Conservation (phyloP, 192 early-diverging fungal genomes). For the Coemansia reversa region DNA sequence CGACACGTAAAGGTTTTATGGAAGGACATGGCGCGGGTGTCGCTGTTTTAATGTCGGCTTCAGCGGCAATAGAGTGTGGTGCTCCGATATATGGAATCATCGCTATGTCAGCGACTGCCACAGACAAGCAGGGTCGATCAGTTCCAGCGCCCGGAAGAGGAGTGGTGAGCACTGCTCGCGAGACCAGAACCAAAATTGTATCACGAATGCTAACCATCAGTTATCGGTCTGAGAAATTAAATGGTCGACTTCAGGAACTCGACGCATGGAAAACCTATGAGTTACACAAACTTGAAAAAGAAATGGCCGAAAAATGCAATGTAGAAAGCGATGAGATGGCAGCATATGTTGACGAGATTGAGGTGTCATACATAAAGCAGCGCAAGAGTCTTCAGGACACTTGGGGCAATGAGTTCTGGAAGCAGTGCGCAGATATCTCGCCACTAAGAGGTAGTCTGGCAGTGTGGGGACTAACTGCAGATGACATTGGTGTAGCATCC, state of each 20-base stretch:
- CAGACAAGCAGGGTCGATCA: conserved; percentile 89
- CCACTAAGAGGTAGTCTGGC: conserved; percentile 85
- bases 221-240: conserved; percentile 78
- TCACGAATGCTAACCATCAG: conserved; percentile 70
- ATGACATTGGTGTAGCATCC: conserved; percentile 88
- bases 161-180: conserved; percentile 83
- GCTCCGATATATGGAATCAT: conserved; percentile 88
- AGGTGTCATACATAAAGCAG: conserved; percentile 9
- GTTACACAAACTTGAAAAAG: background rate
- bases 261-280: conserved; percentile 8
- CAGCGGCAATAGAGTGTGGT: conserved; percentile 83
- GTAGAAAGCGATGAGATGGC: background rate
- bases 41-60: conserved; percentile 81
- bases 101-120: conserved; percentile 79
- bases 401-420: conserved; percentile 85
- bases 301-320: background rate
- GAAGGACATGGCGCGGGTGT: conserved; percentile 87
- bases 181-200: conserved; percentile 37
- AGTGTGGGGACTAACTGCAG: conserved; percentile 79
- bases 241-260: conserved; percentile 13
- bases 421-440: conserved; percentile 69
- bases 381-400: conserved; percentile 48
- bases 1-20: conserved; percentile 87
- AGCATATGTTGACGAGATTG: conserved; percentile 6
- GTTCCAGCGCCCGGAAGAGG: conserved; percentile 91